Base-by-base conservation (phyloP, 257 asterid species). In the Orobanche coerulescens region DNA sequence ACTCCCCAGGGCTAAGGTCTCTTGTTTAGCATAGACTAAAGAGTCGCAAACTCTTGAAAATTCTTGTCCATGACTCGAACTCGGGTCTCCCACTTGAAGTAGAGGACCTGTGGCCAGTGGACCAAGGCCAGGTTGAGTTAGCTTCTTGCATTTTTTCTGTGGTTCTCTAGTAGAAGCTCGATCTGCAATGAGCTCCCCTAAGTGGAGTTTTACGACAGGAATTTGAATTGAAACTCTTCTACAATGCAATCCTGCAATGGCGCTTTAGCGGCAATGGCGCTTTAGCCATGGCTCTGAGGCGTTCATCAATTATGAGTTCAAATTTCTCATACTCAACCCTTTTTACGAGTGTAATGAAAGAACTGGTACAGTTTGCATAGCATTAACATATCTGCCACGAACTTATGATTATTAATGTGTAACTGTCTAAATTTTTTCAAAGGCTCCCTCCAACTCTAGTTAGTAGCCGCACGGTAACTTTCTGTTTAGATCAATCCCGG, bases 181-280 rank as follows among this genome's bases (percentile, higher is more conserved):
- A 51, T 23, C 51, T 58, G 43, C 69, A 42, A 14, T 19, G 46
- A 53, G 25, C 15, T 33, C 43, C 20, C 18, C 54, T 23, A 20
- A 33, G 25, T 36, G n/a, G n/a, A n/a, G n/a, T n/a, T n/a, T n/a
- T n/a, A n/a, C n/a, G n/a, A n/a, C n/a, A n/a, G n/a, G n/a, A n/a
- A n/a, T 37, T 60, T 7, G 18, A 25, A 42, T 39, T 25, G 55
- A 30, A 24, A n/a, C 44, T 25, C 40, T 48, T 18, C 26, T 37
- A 9, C 16, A 50, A 63, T 63, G 69, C 30, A 51, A 64, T 52
- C 62, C 59, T 50, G n/a, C n/a, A n/a, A n/a, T n/a, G n/a, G n/a
- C n/a, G n/a, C n/a, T n/a, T n/a, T n/a, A n/a, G n/a, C n/a, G n/a
- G n/a, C n/a, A n/a, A n/a, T n/a, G n/a, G n/a, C n/a, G n/a, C n/a